Conservation (phyloP, 768 basidiomycete species). For the Xerocomus potaroensis region DNA sequence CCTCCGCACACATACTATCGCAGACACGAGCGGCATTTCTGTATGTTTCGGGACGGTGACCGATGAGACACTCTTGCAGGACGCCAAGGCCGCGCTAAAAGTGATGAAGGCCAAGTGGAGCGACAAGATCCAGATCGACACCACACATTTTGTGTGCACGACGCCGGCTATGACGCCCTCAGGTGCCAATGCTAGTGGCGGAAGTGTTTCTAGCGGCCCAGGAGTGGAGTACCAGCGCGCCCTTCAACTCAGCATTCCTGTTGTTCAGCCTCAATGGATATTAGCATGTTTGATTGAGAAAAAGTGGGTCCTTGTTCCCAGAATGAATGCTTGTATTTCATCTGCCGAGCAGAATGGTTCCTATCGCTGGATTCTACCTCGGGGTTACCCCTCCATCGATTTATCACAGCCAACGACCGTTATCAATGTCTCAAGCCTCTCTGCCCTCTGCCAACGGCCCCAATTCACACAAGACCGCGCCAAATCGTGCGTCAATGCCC, state of each 20-base stretch:
- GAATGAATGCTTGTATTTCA: not conserved
- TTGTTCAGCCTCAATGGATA: slow-evolving; percentile 94
- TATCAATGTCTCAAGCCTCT: slow-evolving; percentile 73
- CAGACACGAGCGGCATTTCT: slow-evolving; percentile 89
- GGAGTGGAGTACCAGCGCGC: slow-evolving; percentile 94
- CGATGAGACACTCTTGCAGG: slow-evolving; percentile 70
- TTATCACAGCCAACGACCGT: slow-evolving; percentile 45
- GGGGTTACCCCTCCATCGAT: slow-evolving; percentile 53
- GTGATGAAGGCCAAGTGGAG: slow-evolving; percentile 91
- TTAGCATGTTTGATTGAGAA: slow-evolving; percentile 83
- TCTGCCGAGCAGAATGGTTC: slow-evolving; percentile 62
- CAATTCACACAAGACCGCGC: slow-evolving; percentile 32
- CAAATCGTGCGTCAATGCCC: slow-evolving; percentile 68
- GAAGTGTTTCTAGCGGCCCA: slow-evolving; percentile 50
- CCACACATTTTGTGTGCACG: slow-evolving; percentile 96
- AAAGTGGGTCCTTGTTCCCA: slow-evolving; percentile 48
- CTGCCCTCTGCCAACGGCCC: slow-evolving; percentile 37
- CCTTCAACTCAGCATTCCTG: slow-evolving; percentile 86
- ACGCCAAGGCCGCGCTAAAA: slow-evolving; percentile 72
- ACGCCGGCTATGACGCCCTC: slow-evolving; percentile 69
- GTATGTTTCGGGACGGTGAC: slow-evolving; percentile 93
- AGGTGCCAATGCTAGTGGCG: slow-evolving; percentile 54
- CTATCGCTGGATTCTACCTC: slow-evolving; percentile 80
- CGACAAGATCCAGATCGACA: slow-evolving; percentile 94
- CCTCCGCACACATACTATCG: slow-evolving; percentile 89